Base-by-base conservation (phyloP, 257 asterid genomes). In the Nicotiana undulata region DNA sequence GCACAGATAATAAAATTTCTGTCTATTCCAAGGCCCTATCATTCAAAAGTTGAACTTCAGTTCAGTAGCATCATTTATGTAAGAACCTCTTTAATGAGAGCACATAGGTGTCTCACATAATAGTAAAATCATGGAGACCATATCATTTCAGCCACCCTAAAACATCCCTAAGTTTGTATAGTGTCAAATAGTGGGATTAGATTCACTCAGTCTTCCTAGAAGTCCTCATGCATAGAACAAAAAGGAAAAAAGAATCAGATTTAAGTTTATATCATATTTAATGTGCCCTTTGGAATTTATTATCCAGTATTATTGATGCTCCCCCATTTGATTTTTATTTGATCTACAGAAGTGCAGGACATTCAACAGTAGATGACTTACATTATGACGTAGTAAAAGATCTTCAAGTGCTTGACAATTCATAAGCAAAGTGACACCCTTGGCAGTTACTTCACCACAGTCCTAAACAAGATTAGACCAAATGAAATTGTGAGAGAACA, bases 381-480 rank as follows among this genome's bases (percentile, higher is more conserved):
- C 98, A 74, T 81, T 90, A 82, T 94, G 98, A 51, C 94, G 94
- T 72, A 93, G 82, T 28, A 82, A 77, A 55, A 94, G 91, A 90
- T 90, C 98, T 90, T 93, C 98, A 81, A 94, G 95, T 76, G 95
- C 98, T 77, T 80, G 90, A 82, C 98, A 94, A 78, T 87, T 87
- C 78, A 89, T 84, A 86, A 94, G 93, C 74, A 93, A 88, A 51
- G 83, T 80, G 67, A 90, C 87, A 22, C 96, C 98, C 82, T 77
- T 68, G 9, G 83, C 81, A 77, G 98, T 93, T 77, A 93, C 82
- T 86, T 90, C 90, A 66, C 98, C 97, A 85, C 98, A 93, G 77
- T 93, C 98, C 98, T 94, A 84, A 79, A 81, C 37, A 77, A 84
- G 15, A 85, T 82, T 82, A 53, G 68, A 80, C 60, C 79, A 55